These are phyloP conservation scores for Akanthomyces dipterigenus DNA, from an alignment of 2,329 filamentous ascomycete genomes.

Conservation along the genomic window DNA sequence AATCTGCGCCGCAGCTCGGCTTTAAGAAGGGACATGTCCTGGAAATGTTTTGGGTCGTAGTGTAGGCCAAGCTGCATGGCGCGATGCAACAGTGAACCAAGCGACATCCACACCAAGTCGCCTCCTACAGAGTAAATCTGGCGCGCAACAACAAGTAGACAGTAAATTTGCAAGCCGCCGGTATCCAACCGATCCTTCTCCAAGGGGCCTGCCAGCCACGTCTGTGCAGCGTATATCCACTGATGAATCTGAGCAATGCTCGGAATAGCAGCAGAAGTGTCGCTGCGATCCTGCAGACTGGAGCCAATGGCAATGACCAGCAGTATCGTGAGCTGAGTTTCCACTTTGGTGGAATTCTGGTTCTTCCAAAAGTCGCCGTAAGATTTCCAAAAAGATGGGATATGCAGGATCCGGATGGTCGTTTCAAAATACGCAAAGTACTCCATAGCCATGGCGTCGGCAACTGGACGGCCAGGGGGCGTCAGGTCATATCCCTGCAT, in stretches of 20 bases:
- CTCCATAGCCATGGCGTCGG: slow-evolving; percentile 32
- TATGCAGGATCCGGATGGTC: slow-evolving; percentile 45
- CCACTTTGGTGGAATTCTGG: slow-evolving; percentile 18
- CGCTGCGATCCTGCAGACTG: slow-evolving; percentile 13
- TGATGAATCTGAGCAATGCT: slow-evolving; percentile 20
- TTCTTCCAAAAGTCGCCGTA: slow-evolving; percentile 41
- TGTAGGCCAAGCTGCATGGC: slow-evolving; percentile 41
- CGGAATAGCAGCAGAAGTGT: neutral
- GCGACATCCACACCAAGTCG: slow-evolving; percentile 35
- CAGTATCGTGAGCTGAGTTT: slow-evolving; percentile 28
- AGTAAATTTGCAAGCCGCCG: slow-evolving; percentile 32
- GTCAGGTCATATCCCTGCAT: slow-evolving; percentile 18
- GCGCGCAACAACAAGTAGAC: slow-evolving; percentile 31
- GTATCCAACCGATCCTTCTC: slow-evolving; percentile 27
- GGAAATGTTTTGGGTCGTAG: slow-evolving; percentile 34
- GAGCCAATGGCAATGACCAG: slow-evolving; percentile 36
- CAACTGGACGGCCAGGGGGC: slow-evolving; percentile 22
- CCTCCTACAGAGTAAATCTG: slow-evolving; percentile 36
- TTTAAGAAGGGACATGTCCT: slow-evolving; percentile 27
- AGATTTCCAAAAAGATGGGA: slow-evolving; percentile 43
- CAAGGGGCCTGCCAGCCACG: slow-evolving; percentile 32
- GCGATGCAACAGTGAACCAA: slow-evolving; percentile 32
- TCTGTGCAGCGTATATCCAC: slow-evolving; percentile 35
- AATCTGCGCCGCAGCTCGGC: slow-evolving; percentile 34
- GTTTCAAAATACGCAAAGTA: slow-evolving; percentile 47